Percentiles rank a stretch among this genome's conserved stretches.
phyloP scores from a whole-genome alignment of 164 flowering plant genomes.

The Stephania cephalantha region DNA sequence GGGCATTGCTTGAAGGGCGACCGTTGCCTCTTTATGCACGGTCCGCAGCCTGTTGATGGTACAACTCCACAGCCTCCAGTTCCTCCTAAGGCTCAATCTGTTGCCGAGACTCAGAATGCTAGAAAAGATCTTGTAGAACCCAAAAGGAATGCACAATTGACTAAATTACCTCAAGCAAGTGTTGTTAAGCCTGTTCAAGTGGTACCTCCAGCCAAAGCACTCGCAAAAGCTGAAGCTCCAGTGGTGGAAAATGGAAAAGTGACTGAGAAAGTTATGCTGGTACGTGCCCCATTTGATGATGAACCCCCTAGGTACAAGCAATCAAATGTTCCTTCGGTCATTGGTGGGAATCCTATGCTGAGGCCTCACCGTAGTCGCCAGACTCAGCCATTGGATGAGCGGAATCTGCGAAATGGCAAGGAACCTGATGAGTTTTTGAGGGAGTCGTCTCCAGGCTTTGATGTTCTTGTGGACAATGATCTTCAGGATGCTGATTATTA shows the following conservation, averaged over 20 bases:
- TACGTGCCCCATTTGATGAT: constrained; percentile 14
- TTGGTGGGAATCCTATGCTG: constrained; percentile 31
- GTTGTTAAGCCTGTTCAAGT: constrained; percentile 27
- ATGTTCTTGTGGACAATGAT: constrained; percentile 91
- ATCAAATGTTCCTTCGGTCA: constrained; percentile 17
- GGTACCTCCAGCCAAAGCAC: constrained; percentile 19
- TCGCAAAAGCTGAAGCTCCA: constrained; percentile 21
- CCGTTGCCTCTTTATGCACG: constrained; percentile 63
- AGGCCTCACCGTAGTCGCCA: constrained; percentile 30
- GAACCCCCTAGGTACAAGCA: constrained; percentile 30
- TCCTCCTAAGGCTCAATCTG: constrained; percentile 21
- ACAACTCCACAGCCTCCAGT: constrained; percentile 27
- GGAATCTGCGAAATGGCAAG: constrained; percentile 40
- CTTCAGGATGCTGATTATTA: constrained; percentile 52
- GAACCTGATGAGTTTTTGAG: constrained; percentile 62
- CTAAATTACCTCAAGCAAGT: constrained; percentile 28
- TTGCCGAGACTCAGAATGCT: constrained; percentile 25
- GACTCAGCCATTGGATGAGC: constrained; percentile 33
- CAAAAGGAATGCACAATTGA: constrained; percentile 35
- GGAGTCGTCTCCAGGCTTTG: constrained; percentile 94
- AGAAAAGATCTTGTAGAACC: constrained; percentile 34
- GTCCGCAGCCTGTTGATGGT: constrained; percentile 27
- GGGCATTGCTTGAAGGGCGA: constrained; percentile 86
- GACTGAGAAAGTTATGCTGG: constrained; percentile 16
- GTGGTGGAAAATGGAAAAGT: constrained; percentile 19